A percentile compares a stretch with the other conserved stretches of the same genome.
phyloP scores from a whole-genome alignment of 1,284 basidiomycete species.

The Malassezia vespertilionis region DNA sequence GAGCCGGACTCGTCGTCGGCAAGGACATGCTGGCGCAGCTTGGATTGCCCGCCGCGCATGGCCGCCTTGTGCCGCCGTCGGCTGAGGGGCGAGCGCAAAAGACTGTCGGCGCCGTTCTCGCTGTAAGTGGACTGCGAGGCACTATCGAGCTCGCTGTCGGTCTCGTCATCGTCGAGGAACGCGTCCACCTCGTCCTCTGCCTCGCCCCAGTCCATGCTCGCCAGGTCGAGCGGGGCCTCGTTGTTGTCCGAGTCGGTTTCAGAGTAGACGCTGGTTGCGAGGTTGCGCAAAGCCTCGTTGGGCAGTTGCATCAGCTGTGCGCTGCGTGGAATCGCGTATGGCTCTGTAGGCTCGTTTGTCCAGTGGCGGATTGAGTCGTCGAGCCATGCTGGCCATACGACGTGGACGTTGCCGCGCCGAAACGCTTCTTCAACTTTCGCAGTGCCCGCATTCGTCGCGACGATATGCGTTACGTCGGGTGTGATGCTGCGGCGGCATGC shows the following conservation, averaged over 20 bases:
- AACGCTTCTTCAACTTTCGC: constrained; percentile 75
- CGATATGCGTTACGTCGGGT: constrained; percentile 70
- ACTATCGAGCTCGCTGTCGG: constrained; percentile 9
- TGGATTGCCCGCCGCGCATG: constrained; percentile 18
- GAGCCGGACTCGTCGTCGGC: constrained; percentile 1
- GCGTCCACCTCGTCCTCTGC: constrained; percentile 77
- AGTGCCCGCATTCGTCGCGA: constrained; percentile 73
- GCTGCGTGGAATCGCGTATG: constrained; percentile 53
- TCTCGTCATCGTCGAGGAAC: constrained; percentile 52
- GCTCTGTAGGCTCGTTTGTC: constrained; percentile 54
- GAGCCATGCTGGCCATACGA: constrained; percentile 82
- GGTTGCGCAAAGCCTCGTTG: not conserved
- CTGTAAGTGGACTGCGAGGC: constrained; percentile 18
- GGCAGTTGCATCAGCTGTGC: constrained; percentile 1
- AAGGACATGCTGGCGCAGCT: constrained; percentile 17
- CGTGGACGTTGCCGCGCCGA: constrained; percentile 55
- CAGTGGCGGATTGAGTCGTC: constrained; percentile 72
- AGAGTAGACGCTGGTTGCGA: not conserved
- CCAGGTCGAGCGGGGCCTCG: constrained; percentile 17
- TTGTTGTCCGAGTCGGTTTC: not conserved
- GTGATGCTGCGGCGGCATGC: constrained; percentile 61
- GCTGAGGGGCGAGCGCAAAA: constrained; percentile 17
- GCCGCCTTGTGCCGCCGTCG: constrained; percentile 21
- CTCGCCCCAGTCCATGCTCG: constrained; percentile 56
- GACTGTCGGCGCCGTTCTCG: constrained; percentile 14